These are phyloP conservation scores for Sphaerostilbella broomeana DNA, from an alignment of 2,329 filamentous ascomycete genomes.

Conservation along the genomic window DNA sequence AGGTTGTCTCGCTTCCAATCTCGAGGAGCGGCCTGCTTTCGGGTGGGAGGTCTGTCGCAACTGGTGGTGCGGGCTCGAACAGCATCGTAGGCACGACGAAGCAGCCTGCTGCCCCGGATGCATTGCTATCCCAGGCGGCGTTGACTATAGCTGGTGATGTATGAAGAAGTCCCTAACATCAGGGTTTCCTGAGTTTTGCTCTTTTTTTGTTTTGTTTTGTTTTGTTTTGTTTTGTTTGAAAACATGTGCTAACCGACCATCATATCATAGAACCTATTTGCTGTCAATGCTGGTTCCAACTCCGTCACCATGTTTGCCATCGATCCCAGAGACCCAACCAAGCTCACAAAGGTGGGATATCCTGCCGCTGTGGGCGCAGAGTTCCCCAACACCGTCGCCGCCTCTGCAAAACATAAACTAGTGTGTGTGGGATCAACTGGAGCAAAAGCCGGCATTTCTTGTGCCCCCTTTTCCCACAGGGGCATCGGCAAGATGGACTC, in stretches of 20 bases:
- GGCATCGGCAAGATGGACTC: constrained; percentile 39
- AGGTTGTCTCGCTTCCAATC: constrained; percentile 45
- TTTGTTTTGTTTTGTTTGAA: neutral
- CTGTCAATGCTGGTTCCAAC: constrained; percentile 47
- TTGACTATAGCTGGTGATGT: constrained; percentile 46
- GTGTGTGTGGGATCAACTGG: constrained; percentile 44
- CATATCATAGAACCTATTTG: constrained; percentile 41
- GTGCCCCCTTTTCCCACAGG: constrained; percentile 30
- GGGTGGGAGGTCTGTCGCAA: constrained; percentile 34
- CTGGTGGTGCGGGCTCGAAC: constrained; percentile 41
- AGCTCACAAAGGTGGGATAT: constrained; percentile 37
- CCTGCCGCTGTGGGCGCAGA: constrained; percentile 41
- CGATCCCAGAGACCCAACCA: constrained; percentile 33
- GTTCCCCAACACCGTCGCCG: constrained; percentile 47
- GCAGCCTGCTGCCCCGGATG: constrained; percentile 39
- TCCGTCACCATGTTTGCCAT: constrained; percentile 45
- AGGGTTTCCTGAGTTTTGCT: neutral
- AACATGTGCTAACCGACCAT: neutral
- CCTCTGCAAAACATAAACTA: constrained; percentile 34
- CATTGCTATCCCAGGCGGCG: constrained; percentile 44
- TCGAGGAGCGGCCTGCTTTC: constrained; percentile 40
- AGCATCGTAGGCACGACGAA: constrained; percentile 32
- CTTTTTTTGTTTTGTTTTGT: neutral
- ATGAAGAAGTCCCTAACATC: no score
- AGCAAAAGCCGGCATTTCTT: constrained; percentile 38